Evolutionary conservation across 805 yeast genomes (phyloP), one percentile per base, ranked within the genome.

Genomic region (Huiozyma naganishii): DNA sequence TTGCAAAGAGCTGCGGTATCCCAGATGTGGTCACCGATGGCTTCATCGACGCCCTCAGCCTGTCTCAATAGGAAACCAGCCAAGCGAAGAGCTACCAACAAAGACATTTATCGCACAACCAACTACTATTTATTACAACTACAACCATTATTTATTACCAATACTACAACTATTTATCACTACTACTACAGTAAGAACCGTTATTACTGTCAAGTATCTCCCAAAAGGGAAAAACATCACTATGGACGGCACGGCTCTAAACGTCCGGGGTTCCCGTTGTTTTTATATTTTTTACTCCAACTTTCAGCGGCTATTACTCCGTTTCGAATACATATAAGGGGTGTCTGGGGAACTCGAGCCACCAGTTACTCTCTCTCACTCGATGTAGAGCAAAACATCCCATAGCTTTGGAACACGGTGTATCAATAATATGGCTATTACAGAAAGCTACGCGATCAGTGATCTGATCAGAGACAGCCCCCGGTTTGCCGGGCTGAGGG

Each of bases 1-100:
- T 83, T 50, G 83, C 87, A 7, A 76, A 73, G 37, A 90, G 95
- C 1, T 79, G 86, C 7, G 96, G 96, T 1, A 89, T 89, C 2
- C 95, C 95, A 1, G 96, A 89, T 62, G 82, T 89, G 49, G 80
- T 86, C 1, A 61, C 75, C 30, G 77, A 79, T 54, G 74, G 82
- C 3, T 70, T 83, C 43, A 72, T 70, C 40, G 75, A 70, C 45
- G 92, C 89, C 6, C 34, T 46, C 9, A 45, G 47, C 17, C 27
- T 50, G 37, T 17, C 23, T 17, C 4, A 17, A 17, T 17, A 17
- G 23, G 23, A 17, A 17, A 4, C 23, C 23, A 17, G 23, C 23
- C 23, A 32, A 32, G 34, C n/a, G 34, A 32, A 32, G 10, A 17
- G 23, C 23, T 17, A 17, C 23, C 23, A n/a, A 10, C 34, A 10